Base-by-base conservation (phyloP, 2,329 filamentous ascomycete genomes). In the Cryphonectria radicalis region DNA sequence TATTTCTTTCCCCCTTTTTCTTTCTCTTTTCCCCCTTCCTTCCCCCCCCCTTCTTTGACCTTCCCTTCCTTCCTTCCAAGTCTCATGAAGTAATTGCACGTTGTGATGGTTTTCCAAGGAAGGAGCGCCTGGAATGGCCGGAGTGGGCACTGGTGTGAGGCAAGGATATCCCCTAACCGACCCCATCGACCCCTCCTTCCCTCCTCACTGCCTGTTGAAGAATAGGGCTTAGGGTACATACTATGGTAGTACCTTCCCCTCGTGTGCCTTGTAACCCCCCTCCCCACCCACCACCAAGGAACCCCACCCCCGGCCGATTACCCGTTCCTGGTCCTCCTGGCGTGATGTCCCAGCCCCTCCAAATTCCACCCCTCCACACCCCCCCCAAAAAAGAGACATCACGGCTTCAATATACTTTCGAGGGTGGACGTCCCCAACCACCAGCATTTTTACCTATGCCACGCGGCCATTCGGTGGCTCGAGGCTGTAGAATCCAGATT, bases 391-490 rank as follows among this genome's bases (percentile, higher is more conserved):
- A n/a, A 22, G 55, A 59, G 55, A n/a, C 59, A 62, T 40, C 35
- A 40, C 59, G 8, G 35, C 59, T 40, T 62, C 59, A 17, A 60
- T 19, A 40, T 62, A 17, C 32, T 35, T 40, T 50, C 19, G 46
- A 50, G 22, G 25, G 42, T 70, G 67, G 63, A 22, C 53, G 53
- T 66, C 50, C 68, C 68, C 71, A 73, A 73, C 71, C 71, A 70
- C 69, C 71, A 43, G 53, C 55, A 60, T 71, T 71, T 70, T 28
- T 28, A 28, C 11, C 10, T 28, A 40, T 35, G 25, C 55, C 55
- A 19, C 55, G 55, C 55, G 55, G 55, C 32, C 55, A 10, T 50
- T 50, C 19, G 46, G 7, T 10, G 1, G 6, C 22, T 50, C 46
- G 46, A 7, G 13, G 25, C 25, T 4, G 53, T 13, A 32, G 25